A percentile compares a stretch with the other conserved stretches of the same genome.
Evolutionary conservation across 2,329 filamentous ascomycete genomes (phyloP).

Genomic region (Aspergillus persii): DNA sequence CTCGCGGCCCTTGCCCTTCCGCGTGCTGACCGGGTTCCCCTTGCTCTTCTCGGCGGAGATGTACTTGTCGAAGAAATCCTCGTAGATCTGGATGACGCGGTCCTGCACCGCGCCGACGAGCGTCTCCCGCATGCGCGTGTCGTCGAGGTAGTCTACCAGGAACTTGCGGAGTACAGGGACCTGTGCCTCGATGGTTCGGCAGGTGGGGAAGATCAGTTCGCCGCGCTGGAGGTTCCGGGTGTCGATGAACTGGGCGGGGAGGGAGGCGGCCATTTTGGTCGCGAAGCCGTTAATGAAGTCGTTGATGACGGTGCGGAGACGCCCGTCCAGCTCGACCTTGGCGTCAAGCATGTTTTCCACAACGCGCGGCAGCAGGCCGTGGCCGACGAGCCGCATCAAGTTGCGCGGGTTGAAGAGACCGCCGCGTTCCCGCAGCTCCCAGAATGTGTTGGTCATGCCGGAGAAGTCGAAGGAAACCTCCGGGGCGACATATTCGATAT

Average conservation of each 20-base stretch:
- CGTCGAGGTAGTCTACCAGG: slow-evolving; percentile 63
- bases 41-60: slow-evolving; percentile 40
- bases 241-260: slow-evolving; percentile 39
- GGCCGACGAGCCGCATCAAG: slow-evolving; percentile 58
- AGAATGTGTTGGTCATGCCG: slow-evolving; percentile 64
- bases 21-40: slow-evolving; percentile 30
- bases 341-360: slow-evolving; percentile 71
- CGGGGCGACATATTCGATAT: slow-evolving; percentile 74
- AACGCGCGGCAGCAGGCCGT: slow-evolving; percentile 61
- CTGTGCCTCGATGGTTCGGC: slow-evolving; percentile 57
- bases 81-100: slow-evolving; percentile 61
- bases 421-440: slow-evolving; percentile 63
- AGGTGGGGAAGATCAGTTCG: slow-evolving; percentile 48
- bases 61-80: slow-evolving; percentile 61
- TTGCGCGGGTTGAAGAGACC: slow-evolving; percentile 65
- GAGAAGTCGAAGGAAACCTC: slow-evolving; percentile 67
- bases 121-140: slow-evolving; percentile 63
- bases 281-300: slow-evolving; percentile 63
- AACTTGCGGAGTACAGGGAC: slow-evolving; percentile 55
- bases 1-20: slow-evolving; percentile 60
- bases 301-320: slow-evolving; percentile 62
- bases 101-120: slow-evolving; percentile 65
- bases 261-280: slow-evolving; percentile 53
- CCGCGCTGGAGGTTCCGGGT: slow-evolving; percentile 38
- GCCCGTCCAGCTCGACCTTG: slow-evolving; percentile 65